Base-by-base conservation (phyloP, 148 eudicot genomes). In the Pouteria glomerata region DNA sequence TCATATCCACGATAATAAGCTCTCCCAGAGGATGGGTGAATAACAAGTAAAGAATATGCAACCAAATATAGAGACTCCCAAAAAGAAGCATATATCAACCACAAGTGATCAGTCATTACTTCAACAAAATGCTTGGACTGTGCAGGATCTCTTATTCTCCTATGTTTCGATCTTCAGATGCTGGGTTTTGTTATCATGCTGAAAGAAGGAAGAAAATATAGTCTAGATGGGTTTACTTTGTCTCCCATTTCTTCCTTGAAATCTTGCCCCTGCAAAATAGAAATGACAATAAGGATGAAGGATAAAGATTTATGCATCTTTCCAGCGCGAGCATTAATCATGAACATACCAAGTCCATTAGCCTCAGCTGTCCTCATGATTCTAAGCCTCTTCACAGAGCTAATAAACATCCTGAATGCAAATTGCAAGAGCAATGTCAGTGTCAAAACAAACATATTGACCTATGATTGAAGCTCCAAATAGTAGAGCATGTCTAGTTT, bases 291-390 rank as follows among this genome's bases (percentile, higher is more conserved):
- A 18, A 15, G 13, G 57, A 51, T 52, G 16, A 53, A 21, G 66
- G 16, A 30, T 3, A n/a, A 34, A 61, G 57, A 47, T 10, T 23
- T 47, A 62, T 35, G 12, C n/a, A 61, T 44, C 30, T 18, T 19
- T 21, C 21, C 4, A 23, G 57, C 16, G 44, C 15, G 58, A 27
- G n/a, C n/a, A 59, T 48, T 4, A 65, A 10, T 14, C 15, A 34
- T 63, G 55, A 41, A 59, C 85, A 73, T 85, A 94, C 91, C 84
- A 62, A 94, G 86, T 63, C 97, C 98, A 75, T 88, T 94, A 62
- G 93, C 97, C n/a, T 91, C 97, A 4, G 90, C 76, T 63, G 87
- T 85, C 81, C 87, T 94, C 97, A 91, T 91, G 78, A 94, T 91
- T 76, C 85, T 78, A 53, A 93, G 88, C 80, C 95, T 88, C 85